phyloP scores from a whole-genome alignment of 2,329 filamentous ascomycete species.

The Aspergillus sp. region DNA sequence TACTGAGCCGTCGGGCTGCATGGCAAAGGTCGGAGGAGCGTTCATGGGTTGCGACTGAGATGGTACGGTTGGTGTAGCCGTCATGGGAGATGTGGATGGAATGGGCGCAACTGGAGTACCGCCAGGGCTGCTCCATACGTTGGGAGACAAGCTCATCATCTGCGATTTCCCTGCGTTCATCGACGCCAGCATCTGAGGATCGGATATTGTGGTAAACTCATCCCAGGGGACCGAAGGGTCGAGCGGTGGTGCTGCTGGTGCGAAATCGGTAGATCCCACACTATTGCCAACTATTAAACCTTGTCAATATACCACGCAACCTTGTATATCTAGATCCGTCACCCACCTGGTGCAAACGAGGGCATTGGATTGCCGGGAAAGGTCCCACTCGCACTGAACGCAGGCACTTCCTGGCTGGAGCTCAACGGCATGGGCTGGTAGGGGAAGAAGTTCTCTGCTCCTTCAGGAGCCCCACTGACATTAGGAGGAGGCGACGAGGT shows the following conservation, averaged over 20 bases:
- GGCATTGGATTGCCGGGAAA: slow-evolving; percentile 30
- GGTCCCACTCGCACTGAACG: slow-evolving; percentile 22
- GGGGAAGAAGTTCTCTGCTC: slow-evolving; percentile 31
- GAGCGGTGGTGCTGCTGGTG: slow-evolving; percentile 22
- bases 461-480: slow-evolving; percentile 23
- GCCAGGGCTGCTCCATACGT: slow-evolving; percentile 25
- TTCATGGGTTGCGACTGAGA: slow-evolving; percentile 27
- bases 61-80: slow-evolving; percentile 25
- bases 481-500: slow-evolving; percentile 46
- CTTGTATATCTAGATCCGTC: background rate
- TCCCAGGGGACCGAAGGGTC: slow-evolving; percentile 34
- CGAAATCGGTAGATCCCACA: slow-evolving; percentile 23
- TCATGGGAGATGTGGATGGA: slow-evolving; percentile 23
- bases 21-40: slow-evolving; percentile 23
- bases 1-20: slow-evolving; percentile 32
- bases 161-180: slow-evolving; percentile 25
- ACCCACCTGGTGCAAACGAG: slow-evolving; percentile 32
- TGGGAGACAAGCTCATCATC: slow-evolving; percentile 30
- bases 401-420: slow-evolving; percentile 27
- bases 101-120: slow-evolving; percentile 22
- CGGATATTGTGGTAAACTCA: slow-evolving; percentile 31
- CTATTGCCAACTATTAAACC: slow-evolving; percentile 19
- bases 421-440: slow-evolving; percentile 32
- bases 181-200: slow-evolving; percentile 29
- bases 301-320: slow-evolving; percentile 5